Base-by-base conservation (phyloP, 2,329 filamentous ascomycete species). In the Macrophomina tecta region DNA sequence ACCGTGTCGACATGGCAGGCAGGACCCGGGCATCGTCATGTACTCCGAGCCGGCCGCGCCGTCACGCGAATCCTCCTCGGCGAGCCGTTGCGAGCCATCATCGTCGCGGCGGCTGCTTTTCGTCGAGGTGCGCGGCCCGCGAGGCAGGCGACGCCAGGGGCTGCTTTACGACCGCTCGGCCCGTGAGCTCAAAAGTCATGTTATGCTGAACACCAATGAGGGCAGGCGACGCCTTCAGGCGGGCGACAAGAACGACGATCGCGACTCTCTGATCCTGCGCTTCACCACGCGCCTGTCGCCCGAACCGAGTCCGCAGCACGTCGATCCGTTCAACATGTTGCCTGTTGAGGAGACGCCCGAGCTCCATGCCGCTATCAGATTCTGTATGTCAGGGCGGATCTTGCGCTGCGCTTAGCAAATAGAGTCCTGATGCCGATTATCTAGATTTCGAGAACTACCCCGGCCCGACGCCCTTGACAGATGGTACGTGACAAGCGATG, bases 221-320 rank as follows among this genome's bases (percentile, higher is more conserved):
- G n/a, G 8, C 11, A 62, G 23, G 58, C 42, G 58, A 5, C n/a
- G 18, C 18, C 52, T 16, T 18, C 52, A 18, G n/a, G 52, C 32
- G 18, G 28, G 12, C 5, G 72, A 72, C 3, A 70, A 9, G 18
- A 30, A 30, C 8, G 18, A 14, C 8, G 52, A 38, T 14, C 52
- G 52, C 32, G 32, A 18, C 1, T 18, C 34, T 18, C 4, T 55
- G 52, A 6, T 12, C 52, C 16, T 55, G 32, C 11, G 6, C 2
- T 8, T 4, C 32, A 11, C 12, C n/a, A 11, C 52, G 6, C 23
- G 36, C 4, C n/a, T 58, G 3, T 5, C 53, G 36, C 36, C 36
- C 36, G 53, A 58, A 18, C 12, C 42, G 36, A 40, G 53, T 18
- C 18, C 36, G 3, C 36, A 58, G 18, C 34, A 42, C 18, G 6